These are phyloP conservation scores for Plectranthus barbatus DNA, from an alignment of 257 asterid species.

Conservation along the genomic window DNA sequence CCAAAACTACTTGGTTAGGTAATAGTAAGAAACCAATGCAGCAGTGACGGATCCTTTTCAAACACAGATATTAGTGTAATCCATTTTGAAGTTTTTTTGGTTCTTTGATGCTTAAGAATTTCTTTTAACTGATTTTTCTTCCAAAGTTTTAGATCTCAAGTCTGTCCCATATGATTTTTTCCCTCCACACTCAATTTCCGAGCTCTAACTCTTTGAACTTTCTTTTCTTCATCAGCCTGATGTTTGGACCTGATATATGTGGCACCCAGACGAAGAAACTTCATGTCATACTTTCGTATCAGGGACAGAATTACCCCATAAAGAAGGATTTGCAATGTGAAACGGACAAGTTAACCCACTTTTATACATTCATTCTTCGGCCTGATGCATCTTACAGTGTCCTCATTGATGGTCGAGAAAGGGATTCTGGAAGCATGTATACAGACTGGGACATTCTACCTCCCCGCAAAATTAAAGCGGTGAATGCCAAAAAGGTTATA, in stretches of 20 bases:
- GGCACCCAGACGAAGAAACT: conserved; percentile 91
- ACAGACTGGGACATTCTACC: conserved; percentile 95
- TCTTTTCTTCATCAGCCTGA: conserved; percentile 42
- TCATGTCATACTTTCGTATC: conserved; percentile 69
- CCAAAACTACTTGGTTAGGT: background rate
- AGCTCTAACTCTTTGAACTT: conserved; percentile 10
- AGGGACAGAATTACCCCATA: conserved; percentile 81
- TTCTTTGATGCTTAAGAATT: background rate
- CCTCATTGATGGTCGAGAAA: conserved; percentile 78
- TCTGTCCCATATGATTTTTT: no score
- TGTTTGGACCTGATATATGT: conserved; percentile 98
- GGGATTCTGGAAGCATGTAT: conserved; percentile 86
- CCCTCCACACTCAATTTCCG: background rate
- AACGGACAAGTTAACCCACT: conserved; percentile 84
- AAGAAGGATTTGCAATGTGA: conserved; percentile 90
- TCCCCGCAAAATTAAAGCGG: conserved; percentile 71
- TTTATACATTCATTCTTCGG: conserved; percentile 75
- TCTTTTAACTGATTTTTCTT: background rate
- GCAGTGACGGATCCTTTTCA: background rate
- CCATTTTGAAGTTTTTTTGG: background rate
- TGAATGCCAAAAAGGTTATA: conserved; percentile 65
- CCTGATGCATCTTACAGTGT: conserved; percentile 82
- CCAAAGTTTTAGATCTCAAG: background rate
- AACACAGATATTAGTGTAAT: background rate
- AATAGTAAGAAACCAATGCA: background rate